phyloP scores from a whole-genome alignment of 129 eudicot species.

The Oenanthe sinensis region DNA sequence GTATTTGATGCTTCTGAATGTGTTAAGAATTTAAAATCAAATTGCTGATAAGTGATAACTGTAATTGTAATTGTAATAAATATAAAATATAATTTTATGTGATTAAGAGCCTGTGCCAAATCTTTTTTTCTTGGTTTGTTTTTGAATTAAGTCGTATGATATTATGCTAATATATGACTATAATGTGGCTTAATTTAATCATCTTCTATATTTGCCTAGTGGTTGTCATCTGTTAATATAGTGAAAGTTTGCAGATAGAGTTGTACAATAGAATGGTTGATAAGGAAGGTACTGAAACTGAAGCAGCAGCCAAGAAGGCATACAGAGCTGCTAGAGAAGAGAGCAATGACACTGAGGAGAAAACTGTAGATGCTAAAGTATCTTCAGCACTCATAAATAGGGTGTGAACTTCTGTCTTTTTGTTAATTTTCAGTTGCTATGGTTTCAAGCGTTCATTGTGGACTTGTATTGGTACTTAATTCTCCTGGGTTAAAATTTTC shows the following conservation, averaged over 20 bases:
- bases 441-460: background rate
- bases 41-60: background rate
- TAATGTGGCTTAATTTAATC: background rate
- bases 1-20: background rate
- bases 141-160: background rate
- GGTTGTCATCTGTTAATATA: background rate
- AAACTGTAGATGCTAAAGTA: constrained; percentile 28
- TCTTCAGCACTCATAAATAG: constrained; percentile 60
- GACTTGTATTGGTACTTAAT: background rate
- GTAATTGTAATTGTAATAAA: background rate
- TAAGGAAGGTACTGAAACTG: constrained; percentile 45
- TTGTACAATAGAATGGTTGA: constrained; percentile 65
- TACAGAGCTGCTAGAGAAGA: constrained; percentile 59
- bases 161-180: background rate
- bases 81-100: background rate
- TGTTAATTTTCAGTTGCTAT: constrained; percentile 6
- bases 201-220: background rate
- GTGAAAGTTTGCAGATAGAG: constrained; percentile 28
- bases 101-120: background rate
- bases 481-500: constrained; percentile 3
- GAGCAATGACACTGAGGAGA: constrained; percentile 34
- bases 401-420: constrained; percentile 18
- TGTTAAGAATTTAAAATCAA: background rate
- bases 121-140: background rate
- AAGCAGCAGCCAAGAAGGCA: constrained; percentile 56